Base-by-base conservation (phyloP, 139 green algal genomes). In the Chlorella sp. region DNA sequence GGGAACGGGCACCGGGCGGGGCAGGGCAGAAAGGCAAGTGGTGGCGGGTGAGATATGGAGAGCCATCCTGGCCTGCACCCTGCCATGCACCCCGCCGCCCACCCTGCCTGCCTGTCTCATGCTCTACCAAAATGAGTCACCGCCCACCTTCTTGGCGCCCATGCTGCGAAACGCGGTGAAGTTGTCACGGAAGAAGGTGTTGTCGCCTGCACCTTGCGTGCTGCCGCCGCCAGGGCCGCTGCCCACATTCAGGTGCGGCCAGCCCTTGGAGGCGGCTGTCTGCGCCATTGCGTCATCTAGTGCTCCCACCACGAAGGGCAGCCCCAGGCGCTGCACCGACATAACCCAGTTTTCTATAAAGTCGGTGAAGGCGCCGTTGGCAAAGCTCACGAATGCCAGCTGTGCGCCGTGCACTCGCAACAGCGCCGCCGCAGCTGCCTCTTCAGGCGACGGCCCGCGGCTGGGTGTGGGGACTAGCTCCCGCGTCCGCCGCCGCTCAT, bases 231-330 rank as follows among this genome's bases (percentile, higher is more conserved):
- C 48, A 53, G 28, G 26, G 42, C 28, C 42, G n/a, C 48, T 57
- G 48, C 48, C 39, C 24, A 68, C 80, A 4, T 60, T 18, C 21
- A 83, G 37, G 80, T 85, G 80, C 21, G 80, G 42, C 42, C 42
- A 71, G 80, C 80, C 80, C 28, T 7, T 30, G 11, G 30, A 30
- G 12, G 30, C 42, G 24, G 36, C 39, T 48, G 24, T 40, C 1
- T 37, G 42, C 11, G 30, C 80, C 42, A 68, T 85, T 30, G 24
- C 28, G 0, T 68, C 48, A 30, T 85, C 80, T 12, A 85, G 39
- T 16, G 77, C 77, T 4, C 77, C 77, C 77, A 83, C 77, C 77
- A 85, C 42, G 40, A 85, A 85, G 48, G 80, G 80, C 80, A 85
- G 80, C 26, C 80, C 80, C 80, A 85, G 48, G 26, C 80, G 80